Evolutionary conservation across 1,284 basidiomycete genomes (phyloP), one percentile per base, ranked within the genome.

Genomic region (Boletus sp.): DNA sequence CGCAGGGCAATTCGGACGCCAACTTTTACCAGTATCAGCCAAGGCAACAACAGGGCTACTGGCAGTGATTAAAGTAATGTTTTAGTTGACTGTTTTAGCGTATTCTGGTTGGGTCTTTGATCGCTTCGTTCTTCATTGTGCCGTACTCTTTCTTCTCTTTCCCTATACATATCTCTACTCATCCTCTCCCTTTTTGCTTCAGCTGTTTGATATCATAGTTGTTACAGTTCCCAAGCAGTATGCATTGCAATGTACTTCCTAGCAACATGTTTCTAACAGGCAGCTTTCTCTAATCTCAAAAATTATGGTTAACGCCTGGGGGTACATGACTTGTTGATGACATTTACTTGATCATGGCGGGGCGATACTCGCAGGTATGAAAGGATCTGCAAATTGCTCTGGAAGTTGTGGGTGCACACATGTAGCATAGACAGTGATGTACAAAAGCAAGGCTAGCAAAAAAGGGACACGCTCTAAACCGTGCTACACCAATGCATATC

Each of bases 21-120:
- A 78, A 76, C 62, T 89, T 86, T 69, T 89, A 89, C 67, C 80
- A 81, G 63, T 89, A 88, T 70, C 85, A 85, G 70, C 78, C 79
- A 24, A 75, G 83, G 66, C 83, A 84, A 70, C 85, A 85, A 73
- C 83, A 84, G 72, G 81, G 80, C 60, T 89, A 88, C 73, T 89
- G 87, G 87, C 85, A 87, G 77, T 88, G 73, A 68, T 65, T 56
- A 45, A 55, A 55, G 44, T 45, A 7, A 50, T 37, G 20, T 52
- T 62, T 58, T 51, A 60, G 61, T 61, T 59, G 60, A 57, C 55
- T 59, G 57, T 63, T 61, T 56, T 51, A 51, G 33, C 57, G 51
- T 29, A 57, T 48, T 55, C 12, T 37, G 39, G 42, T 47, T 35
- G 22, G 4, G 20, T 54, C 11, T 50, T 22, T 58, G 58, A 51